Base-by-base conservation (phyloP, 306 rosid genomes). In the Malus sylvestris region DNA sequence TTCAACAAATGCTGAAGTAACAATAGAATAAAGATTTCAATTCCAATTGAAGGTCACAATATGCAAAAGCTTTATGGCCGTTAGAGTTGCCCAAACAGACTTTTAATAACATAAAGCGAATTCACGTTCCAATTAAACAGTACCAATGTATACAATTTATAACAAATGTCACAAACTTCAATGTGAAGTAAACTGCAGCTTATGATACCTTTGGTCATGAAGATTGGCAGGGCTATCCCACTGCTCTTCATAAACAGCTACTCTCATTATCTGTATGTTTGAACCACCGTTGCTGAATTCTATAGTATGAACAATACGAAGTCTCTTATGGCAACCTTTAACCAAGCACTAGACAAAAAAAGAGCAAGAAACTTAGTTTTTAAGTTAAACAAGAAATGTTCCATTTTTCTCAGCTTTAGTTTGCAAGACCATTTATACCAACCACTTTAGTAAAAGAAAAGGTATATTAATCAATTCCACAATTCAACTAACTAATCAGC, bases 291-390 rank as follows among this genome's bases (percentile, higher is more conserved):
- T 79, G 52, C 42, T 83, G 84, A 95, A 92, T 78, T 95, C 97
- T 78, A 95, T 90, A 42, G 97, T 95, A 60, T 92, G 98, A 78
- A 95, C 84, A 19, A 95, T 79, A 15, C 97, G 95, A 55, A 95
- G 86, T 80, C 98, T 89, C 89, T 80, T 90, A 84, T 95, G 98
- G 83, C 97, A 90, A 74, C 98, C 97, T 85, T 92, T 95, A 52
- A 94, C 98, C 84, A 95, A 89, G 75, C 97, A 92, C 97, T 95
- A 59, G 73, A 60, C 73, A 72, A 76, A 22, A 70, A 80, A 70
- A 59, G 32, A 59, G 73, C 4, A 22, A 16, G 71, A 74, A 53
- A 55, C 49, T 16, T 44, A 52, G 9, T 16, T 65, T 42, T 60
- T 23, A 61, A 25, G 18, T 61, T 61, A 4, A 42, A 38, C 10